These are phyloP conservation scores for Lophiotrema nucula DNA, from an alignment of 495 filamentous ascomycete genomes.

Conservation along the genomic window DNA sequence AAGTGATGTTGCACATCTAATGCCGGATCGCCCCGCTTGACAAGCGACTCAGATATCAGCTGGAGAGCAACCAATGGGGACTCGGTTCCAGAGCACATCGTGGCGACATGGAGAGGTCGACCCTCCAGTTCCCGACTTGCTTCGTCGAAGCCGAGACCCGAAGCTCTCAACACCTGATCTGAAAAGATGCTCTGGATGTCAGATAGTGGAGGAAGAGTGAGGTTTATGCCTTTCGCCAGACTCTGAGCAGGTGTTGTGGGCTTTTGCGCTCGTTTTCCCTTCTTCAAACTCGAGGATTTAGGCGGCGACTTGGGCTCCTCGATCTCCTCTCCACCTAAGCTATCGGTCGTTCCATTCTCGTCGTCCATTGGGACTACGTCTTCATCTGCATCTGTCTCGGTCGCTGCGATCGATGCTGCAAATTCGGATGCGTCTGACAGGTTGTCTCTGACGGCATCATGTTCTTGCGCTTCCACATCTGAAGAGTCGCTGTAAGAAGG, in stretches of 20 bases:
- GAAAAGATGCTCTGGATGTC: slow-evolving; percentile 52
- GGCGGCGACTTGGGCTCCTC: no score
- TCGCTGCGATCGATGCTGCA: no score
- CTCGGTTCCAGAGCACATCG: slow-evolving; percentile 83
- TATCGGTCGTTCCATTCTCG: no score
- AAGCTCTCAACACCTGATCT: slow-evolving; percentile 46
- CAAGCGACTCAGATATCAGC: slow-evolving; percentile 46
- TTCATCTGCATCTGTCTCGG: no score
- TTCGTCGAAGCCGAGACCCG: slow-evolving; percentile 39
- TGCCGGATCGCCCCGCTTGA: slow-evolving; percentile 7
- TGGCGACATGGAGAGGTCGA: slow-evolving; percentile 61
- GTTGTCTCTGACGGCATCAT: no score
- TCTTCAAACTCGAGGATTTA: neutral
- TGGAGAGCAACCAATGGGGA: slow-evolving; percentile 68
- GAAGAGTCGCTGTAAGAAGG: no score
- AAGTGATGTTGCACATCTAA: slow-evolving; percentile 65
- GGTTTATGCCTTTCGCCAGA: slow-evolving; percentile 8
- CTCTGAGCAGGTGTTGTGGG: no score
- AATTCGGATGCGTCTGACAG: no score
- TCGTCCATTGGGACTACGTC: no score
- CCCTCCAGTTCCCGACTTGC: slow-evolving; percentile 44
- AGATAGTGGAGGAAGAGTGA: slow-evolving; percentile 47
- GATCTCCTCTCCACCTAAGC: no score
- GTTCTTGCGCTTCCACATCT: no score
- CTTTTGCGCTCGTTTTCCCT: neutral